A percentile compares a stretch with the other conserved stretches of the same genome.
phyloP scores from a whole-genome alignment of 352 stramenopile species.

The Globisporangium perplexum region DNA sequence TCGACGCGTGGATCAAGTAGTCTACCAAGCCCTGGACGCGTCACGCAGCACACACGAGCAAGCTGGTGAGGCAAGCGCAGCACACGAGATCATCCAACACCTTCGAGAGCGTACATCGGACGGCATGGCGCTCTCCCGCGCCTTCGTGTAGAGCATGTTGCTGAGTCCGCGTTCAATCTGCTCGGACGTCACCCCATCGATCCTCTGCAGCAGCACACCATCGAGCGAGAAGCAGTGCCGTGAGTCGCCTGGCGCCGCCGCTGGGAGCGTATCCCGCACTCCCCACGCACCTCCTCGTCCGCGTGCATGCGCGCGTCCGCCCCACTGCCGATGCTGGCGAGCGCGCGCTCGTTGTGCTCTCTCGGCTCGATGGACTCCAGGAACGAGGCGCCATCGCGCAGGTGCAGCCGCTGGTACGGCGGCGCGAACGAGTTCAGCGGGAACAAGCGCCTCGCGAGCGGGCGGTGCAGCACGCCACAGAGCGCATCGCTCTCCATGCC shows the following conservation, averaged over 20 bases:
- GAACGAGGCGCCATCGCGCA: slow-evolving; percentile 27
- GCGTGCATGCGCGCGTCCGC: neutral
- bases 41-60: slow-evolving; percentile 4
- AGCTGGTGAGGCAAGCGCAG: neutral
- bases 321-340: neutral
- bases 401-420: slow-evolving; percentile 36
- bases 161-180: slow-evolving; percentile 34
- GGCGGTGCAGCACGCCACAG: slow-evolving; percentile 17
- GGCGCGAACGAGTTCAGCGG: slow-evolving; percentile 11
- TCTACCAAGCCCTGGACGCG: slow-evolving; percentile 53
- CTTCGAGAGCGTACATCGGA: slow-evolving; percentile 32
- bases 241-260: neutral
- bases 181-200: neutral
- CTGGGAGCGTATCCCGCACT: neutral
- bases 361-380: slow-evolving; percentile 44
- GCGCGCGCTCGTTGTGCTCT: neutral
- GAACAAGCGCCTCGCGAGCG: slow-evolving; percentile 23
- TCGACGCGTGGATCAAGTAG: slow-evolving; percentile 60
- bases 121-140: slow-evolving; percentile 34
- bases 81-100: neutral
- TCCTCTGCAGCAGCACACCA: neutral
- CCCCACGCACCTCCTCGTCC: neutral
- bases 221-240: neutral
- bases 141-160: slow-evolving; percentile 37
- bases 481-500: slow-evolving; percentile 21